Conservation (phyloP, 495 filamentous ascomycete genomes). For the Echria macrotheca region DNA sequence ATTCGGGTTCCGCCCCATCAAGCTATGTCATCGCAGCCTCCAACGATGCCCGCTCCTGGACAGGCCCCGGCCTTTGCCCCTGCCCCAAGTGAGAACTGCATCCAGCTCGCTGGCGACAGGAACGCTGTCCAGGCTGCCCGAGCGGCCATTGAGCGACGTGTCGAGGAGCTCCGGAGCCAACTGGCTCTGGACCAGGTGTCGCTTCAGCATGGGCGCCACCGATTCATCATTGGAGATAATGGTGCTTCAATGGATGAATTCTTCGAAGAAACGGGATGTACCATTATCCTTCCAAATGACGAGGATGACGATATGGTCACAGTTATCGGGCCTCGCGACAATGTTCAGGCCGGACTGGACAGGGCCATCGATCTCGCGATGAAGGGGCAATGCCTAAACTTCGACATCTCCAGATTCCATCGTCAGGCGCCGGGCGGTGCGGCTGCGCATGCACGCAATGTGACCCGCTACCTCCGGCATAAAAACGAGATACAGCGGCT, state of each 20-base stretch:
- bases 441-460: conserved; percentile 69
- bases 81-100: conserved; percentile 59
- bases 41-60: conserved; percentile 56
- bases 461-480: conserved; percentile 77
- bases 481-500: conserved; percentile 71
- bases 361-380: conserved; percentile 77
- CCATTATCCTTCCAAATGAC: conserved; percentile 69
- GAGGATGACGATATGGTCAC: conserved; percentile 75
- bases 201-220: conserved; percentile 74
- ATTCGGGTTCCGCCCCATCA: conserved; percentile 76
- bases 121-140: conserved; percentile 72
- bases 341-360: conserved; percentile 66
- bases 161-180: conserved; percentile 60
- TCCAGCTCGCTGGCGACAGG: conserved; percentile 82
- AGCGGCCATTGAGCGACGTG: conserved; percentile 70
- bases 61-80: conserved; percentile 62
- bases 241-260: conserved; percentile 77
- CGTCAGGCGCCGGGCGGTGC: conserved; percentile 64
- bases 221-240: conserved; percentile 81
- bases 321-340: conserved; percentile 71
- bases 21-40: conserved; percentile 64
- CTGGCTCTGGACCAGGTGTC: conserved; percentile 67
- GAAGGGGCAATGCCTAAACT: conserved; percentile 69
- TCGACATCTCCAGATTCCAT: conserved; percentile 74
- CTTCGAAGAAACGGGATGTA: conserved; percentile 83